These are phyloP conservation scores for Leptographium wingfieldii DNA, from an alignment of 2,329 filamentous ascomycete species.

Conservation along the genomic window DNA sequence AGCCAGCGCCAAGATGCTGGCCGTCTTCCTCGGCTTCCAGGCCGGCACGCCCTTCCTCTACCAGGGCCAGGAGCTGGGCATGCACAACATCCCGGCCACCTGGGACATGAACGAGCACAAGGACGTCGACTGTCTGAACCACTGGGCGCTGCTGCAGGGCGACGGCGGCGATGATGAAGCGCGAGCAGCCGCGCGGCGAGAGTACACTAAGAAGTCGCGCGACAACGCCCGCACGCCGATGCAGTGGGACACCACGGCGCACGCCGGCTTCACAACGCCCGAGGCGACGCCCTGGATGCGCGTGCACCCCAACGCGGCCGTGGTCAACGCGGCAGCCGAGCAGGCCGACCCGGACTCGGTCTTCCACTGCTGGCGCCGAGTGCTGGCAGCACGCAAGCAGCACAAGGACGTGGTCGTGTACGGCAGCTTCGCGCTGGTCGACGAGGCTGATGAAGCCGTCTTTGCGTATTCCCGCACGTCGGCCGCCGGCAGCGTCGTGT, in stretches of 20 bases:
- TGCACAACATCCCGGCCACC: slow-evolving; percentile 35
- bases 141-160: neutral
- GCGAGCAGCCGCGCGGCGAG: neutral
- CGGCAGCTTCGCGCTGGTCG: slow-evolving; percentile 2
- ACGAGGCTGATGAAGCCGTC: neutral
- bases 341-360: neutral
- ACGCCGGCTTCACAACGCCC: slow-evolving; percentile 1
- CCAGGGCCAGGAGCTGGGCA: slow-evolving; percentile 48
- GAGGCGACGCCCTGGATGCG: slow-evolving; percentile 2
- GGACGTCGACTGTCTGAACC: slow-evolving; percentile 21
- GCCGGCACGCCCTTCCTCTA: slow-evolving; percentile 45
- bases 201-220: slow-evolving; percentile 3
- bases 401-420: slow-evolving; percentile 4
- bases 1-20: slow-evolving; percentile 37
- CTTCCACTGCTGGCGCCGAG: slow-evolving; percentile 2
- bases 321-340: slow-evolving; percentile 2
- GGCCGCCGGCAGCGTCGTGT: neutral
- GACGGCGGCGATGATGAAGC: neutral
- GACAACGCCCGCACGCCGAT: slow-evolving; percentile 7
- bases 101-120: slow-evolving; percentile 36
- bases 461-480: slow-evolving; percentile 3
- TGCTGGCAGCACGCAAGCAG: slow-evolving; percentile 1
- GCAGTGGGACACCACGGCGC: slow-evolving; percentile 2
- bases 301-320: neutral
- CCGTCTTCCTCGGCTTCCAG: slow-evolving; percentile 30